Evolutionary conservation across 257 asterid genomes (phyloP), one percentile per base, ranked within the genome.

Genomic region (Gentiana straminea): DNA sequence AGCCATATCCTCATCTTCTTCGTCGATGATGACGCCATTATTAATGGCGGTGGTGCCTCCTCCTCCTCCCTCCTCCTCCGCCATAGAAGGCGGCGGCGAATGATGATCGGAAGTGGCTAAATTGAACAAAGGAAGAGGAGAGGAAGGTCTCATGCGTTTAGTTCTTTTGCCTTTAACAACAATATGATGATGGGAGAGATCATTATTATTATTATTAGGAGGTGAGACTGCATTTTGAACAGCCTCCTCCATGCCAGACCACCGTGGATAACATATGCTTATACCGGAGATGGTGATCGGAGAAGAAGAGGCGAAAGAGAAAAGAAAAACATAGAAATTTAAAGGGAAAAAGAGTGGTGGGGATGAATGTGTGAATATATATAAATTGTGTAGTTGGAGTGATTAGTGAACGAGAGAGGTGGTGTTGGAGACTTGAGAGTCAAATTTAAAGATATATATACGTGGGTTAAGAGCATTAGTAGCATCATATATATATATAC

Each of bases 1-100:
- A 52, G 97, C 99, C 72, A 81, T 80, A 47, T 92, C 90, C 65
- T 83, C 86, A 6, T 92, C 99, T 63, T 92, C 84, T 15, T 64
- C 64, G 0, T 67, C 59, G 44, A 70, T 68, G 50, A 55, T 64
- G 7, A 8, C 15, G 15, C 61, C 39, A 55, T 57, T 66, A 32
- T 11, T 11, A 2, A 57, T 24, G n/a, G 5, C 51, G 12, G 9
- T 9, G 39, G 6, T 43, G 47, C 33, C n/a, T 33, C 55, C 38
- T 4, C 34, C 46, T 3, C 35, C 60, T 10, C 52, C 67, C 69
- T 0, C 37, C 64, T n/a, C 45, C 70, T 13, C 52, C 59, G 33
- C 60, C 55, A 69, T 62, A 4, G 68, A 72, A 63, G 65, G 71
- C 9, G 73, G 46, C 0, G 8, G 46, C 46, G 8, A 41, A 41